Evolutionary conservation across 108 stramenopile species (phyloP).

Genomic region (Chaetoceros muelleri): DNA sequence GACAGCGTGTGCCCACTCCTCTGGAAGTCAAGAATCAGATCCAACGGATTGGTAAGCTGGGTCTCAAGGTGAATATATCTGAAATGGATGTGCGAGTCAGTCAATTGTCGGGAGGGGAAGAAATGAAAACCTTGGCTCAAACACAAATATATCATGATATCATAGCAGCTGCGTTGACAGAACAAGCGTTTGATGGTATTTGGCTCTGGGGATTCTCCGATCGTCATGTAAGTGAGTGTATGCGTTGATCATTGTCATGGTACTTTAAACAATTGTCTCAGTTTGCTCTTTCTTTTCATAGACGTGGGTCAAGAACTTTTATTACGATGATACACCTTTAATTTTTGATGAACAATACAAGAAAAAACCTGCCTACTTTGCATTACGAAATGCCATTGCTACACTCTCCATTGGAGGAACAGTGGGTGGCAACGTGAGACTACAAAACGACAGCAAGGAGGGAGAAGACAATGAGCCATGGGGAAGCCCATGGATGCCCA

Average conservation of each 20-base stretch:
- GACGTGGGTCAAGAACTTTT: constrained; percentile 84
- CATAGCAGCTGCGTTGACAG: constrained; percentile 74
- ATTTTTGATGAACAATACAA: constrained; percentile 72
- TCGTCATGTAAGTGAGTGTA: constrained; percentile 21
- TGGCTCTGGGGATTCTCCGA: constrained; percentile 92
- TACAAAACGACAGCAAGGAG: constrained; percentile 30
- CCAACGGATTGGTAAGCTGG: constrained; percentile 74
- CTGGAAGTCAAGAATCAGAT: constrained; percentile 84
- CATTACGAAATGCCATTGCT: constrained; percentile 49
- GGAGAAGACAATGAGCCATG: constrained; percentile 47
- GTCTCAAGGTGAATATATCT: constrained; percentile 81
- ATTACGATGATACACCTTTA: constrained; percentile 68
- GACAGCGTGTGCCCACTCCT: constrained; percentile 73
- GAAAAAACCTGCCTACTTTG: constrained; percentile 56
- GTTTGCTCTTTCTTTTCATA: too few species aligned
- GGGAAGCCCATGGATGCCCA: constrained; percentile 72
- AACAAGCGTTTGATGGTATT: constrained; percentile 77
- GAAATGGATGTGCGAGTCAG: constrained; percentile 90
- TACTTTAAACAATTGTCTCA: too few species aligned
- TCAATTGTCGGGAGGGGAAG: constrained; percentile 19
- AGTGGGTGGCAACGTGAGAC: constrained; percentile 31
- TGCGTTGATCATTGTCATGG: neutral
- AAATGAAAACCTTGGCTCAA: constrained; percentile 46
- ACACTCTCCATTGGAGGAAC: constrained; percentile 46
- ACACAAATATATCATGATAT: constrained; percentile 78